Evolutionary conservation across 2,329 filamentous ascomycete species (phyloP), one percentile per base, ranked within the genome.

Genomic region (Akanthomyces dipterigenus): DNA sequence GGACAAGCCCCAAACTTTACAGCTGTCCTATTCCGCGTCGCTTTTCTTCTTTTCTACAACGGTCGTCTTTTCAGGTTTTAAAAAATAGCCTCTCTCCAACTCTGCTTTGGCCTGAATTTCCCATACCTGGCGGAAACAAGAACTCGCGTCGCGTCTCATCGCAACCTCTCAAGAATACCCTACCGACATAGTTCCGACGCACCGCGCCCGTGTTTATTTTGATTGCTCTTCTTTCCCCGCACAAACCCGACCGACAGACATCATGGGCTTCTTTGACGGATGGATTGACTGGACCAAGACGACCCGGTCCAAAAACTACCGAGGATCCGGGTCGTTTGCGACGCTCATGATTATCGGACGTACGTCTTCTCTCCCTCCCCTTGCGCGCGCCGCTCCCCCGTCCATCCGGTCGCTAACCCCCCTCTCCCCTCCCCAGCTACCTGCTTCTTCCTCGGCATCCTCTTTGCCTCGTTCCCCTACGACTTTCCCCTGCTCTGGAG

Each of bases 361-460:
- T 97, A 84, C 73, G 91, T 85, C 56, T 14, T n/a, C 45, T 61
- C 40, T 65, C 59, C 12, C 14, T 56, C 46, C 55, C 38, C 65
- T 46, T 42, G 22, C 31, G 5, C 6, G 8, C 28, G n/a, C 43
- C 20, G 18, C 4, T 24, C 22, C 11, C 12, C 24, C 8, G 24
- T 24, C 22, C 6, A 5, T 18, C 11, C 16, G 8, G 4, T 34
- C 18, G 61, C 62, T 60, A 31, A 57, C 38, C 24, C 36, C 31
- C 46, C 59, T 67, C 24, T n/a, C 55, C 54, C 57, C 42, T 50
- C 20, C 56, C 42, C 69, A 93, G 89, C 89, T 65, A 92, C 90
- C 66, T 96, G 91, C 76, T 99, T 99, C 85, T 96, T 98, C 84
- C 89, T 99, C 66, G 95, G 95, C 69, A 92, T 98, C 75, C 88